Evolutionary conservation across 768 basidiomycete species (phyloP).

Genomic region (Cytidiella melzeri): DNA sequence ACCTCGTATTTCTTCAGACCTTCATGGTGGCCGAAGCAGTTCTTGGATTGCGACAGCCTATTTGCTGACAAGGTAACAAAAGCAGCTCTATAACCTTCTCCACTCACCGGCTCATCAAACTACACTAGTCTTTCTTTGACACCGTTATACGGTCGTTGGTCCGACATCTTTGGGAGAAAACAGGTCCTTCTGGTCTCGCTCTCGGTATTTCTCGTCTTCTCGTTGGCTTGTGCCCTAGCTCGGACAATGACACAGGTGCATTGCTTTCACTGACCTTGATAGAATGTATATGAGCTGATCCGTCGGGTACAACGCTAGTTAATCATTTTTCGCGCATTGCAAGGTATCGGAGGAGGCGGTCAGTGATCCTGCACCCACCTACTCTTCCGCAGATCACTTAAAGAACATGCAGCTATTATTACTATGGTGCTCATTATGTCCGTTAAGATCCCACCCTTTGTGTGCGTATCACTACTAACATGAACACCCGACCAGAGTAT

Average conservation of each 20-base stretch:
- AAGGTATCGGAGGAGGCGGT: conserved; percentile 15
- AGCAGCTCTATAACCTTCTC: no score
- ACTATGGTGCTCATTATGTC: conserved; percentile 19
- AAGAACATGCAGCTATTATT: conserved; percentile 13
- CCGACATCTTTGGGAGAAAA: conserved; percentile 19
- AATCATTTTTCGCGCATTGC: conserved; percentile 17
- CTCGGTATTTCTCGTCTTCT: conserved; percentile 13
- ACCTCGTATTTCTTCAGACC: conserved; percentile 14
- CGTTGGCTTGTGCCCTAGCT: conserved; percentile 14
- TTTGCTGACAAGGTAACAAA: conserved; percentile 12
- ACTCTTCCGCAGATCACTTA: no score
- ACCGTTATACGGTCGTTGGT: conserved; percentile 18
- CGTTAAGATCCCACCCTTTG: background rate
- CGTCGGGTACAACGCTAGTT: no score
- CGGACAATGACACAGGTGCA: conserved; percentile 15
- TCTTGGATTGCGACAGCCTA: conserved; percentile 17
- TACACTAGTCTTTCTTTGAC: conserved; percentile 7
- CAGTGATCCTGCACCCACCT: no score
- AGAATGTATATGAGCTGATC: no score
- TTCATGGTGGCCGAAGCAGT: conserved; percentile 11
- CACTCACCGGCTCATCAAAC: no score
- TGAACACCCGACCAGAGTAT: conserved; percentile 21
- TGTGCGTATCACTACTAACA: background rate
- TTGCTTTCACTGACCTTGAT: no score
- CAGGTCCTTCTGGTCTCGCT: conserved; percentile 10